Evolutionary conservation across 306 rosid genomes (phyloP).

Genomic region (Malus fusca): DNA sequence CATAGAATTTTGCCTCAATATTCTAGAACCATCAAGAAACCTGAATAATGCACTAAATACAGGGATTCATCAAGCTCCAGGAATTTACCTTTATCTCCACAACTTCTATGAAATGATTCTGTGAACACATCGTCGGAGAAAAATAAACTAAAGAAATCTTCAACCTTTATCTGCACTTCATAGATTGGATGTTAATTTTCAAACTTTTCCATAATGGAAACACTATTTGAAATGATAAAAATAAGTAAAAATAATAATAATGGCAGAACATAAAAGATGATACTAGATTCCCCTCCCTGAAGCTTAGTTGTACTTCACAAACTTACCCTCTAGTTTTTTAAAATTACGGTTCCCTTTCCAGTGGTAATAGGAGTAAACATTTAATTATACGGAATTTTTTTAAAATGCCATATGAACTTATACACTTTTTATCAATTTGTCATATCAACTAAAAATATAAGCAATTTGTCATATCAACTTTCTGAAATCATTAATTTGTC

Average conservation of each 20-base stretch:
- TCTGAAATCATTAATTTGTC: no score
- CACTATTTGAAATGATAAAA: background rate
- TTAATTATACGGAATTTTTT: no score
- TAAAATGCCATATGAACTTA: no score
- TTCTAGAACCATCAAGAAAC: slow-evolving; percentile 4
- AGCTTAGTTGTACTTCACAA: background rate
- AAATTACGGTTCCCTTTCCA: background rate
- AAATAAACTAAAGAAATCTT: slow-evolving; percentile 69
- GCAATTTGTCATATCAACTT: no score
- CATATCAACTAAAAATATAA: no score
- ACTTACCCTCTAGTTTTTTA: background rate
- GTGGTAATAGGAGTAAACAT: no score
- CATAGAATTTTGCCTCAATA: background rate
- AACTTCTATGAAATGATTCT: slow-evolving; percentile 55
- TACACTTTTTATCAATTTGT: no score
- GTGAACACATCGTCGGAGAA: slow-evolving; percentile 67
- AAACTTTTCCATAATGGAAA: background rate
- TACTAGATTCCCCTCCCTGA: background rate
- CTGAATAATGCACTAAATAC: slow-evolving; percentile 4
- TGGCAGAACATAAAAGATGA: background rate
- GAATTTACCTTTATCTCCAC: slow-evolving; percentile 85
- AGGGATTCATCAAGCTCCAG: slow-evolving; percentile 3
- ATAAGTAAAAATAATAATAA: background rate
- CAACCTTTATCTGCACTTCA: slow-evolving; percentile 76
- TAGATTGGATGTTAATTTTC: slow-evolving; percentile 15